These are phyloP conservation scores for Actinomortierella wolfii DNA, from an alignment of 371 early-diverging fungal genomes.

Conservation along the genomic window DNA sequence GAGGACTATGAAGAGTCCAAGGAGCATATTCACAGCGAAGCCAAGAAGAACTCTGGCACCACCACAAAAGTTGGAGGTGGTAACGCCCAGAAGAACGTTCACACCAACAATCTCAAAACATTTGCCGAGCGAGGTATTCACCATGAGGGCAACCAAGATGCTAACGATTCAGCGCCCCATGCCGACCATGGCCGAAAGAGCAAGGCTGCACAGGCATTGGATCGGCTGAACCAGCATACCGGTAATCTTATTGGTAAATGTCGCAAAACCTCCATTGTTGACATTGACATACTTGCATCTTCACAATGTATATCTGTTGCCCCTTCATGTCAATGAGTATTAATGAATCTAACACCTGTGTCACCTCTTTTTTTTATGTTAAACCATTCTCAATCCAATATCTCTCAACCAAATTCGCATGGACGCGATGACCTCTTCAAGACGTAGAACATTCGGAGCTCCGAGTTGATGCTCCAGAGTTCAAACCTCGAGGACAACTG, in stretches of 20 bases:
- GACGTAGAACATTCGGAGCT: slow-evolving; percentile 40
- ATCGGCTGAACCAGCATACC: slow-evolving; percentile 5
- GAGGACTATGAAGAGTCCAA: slow-evolving; percentile 31
- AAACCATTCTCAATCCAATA: no score
- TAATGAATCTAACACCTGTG: no score
- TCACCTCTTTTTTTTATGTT: no score
- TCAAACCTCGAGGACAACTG: slow-evolving; percentile 15
- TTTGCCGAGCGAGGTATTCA: slow-evolving; percentile 18
- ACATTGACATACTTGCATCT: no score
- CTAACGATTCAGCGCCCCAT: slow-evolving; percentile 9
- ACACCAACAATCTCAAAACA: slow-evolving; percentile 24
- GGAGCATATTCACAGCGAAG: no score
- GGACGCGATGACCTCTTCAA: not conserved
- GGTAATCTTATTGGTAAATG: slow-evolving; percentile 27
- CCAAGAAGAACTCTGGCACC: no score
- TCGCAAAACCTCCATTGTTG: no score
- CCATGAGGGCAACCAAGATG: slow-evolving; percentile 15
- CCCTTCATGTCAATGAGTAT: no score
- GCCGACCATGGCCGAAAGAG: slow-evolving; percentile 27
- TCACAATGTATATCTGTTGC: no score
- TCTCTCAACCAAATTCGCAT: no score
- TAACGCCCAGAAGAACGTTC: slow-evolving; percentile 2
- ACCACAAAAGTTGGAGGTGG: no score
- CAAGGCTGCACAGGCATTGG: slow-evolving; percentile 12
- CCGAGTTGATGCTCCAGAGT: slow-evolving; percentile 41